These are phyloP conservation scores for Dendrobium chrysotoxum DNA, from an alignment of 106 monocot species.

Conservation along the genomic window DNA sequence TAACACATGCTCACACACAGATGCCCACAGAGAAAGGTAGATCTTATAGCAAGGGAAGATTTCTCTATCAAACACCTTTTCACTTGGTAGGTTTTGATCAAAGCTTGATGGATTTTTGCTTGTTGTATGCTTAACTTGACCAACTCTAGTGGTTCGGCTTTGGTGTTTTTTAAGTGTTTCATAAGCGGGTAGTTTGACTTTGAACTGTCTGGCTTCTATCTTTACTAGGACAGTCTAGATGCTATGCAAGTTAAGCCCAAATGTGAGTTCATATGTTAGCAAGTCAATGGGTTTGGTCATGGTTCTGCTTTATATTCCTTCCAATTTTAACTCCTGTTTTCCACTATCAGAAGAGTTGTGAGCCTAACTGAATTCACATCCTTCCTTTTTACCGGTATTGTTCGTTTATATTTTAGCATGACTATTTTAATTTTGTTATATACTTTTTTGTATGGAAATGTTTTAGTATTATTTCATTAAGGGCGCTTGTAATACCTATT, in stretches of 20 bases:
- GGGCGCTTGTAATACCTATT: not conserved
- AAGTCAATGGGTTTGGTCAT: too few species aligned
- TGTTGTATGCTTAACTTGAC: not conserved
- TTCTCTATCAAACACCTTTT: not conserved
- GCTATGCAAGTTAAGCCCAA: not conserved
- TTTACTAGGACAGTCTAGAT: not conserved
- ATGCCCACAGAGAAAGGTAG: not conserved
- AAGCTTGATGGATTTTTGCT: not conserved
- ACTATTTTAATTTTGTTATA: not conserved
- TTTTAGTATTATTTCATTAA: not conserved
- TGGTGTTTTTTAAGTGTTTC: not conserved
- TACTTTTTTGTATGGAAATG: not conserved
- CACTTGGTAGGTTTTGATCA: not conserved
- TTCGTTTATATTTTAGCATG: too few species aligned
- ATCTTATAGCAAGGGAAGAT: not conserved
- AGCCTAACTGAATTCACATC: too few species aligned
- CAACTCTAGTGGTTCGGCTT: not conserved
- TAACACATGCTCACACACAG: not conserved
- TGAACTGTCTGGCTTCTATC: not conserved
- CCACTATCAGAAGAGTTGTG: too few species aligned
- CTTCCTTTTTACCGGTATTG: too few species aligned
- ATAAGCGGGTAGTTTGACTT: not conserved
- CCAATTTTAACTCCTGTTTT: too few species aligned
- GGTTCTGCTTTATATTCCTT: too few species aligned
- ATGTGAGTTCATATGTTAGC: not conserved